Evolutionary conservation across 345 rosid genomes (phyloP).

Genomic region (Eucalyptus tenuipes): DNA sequence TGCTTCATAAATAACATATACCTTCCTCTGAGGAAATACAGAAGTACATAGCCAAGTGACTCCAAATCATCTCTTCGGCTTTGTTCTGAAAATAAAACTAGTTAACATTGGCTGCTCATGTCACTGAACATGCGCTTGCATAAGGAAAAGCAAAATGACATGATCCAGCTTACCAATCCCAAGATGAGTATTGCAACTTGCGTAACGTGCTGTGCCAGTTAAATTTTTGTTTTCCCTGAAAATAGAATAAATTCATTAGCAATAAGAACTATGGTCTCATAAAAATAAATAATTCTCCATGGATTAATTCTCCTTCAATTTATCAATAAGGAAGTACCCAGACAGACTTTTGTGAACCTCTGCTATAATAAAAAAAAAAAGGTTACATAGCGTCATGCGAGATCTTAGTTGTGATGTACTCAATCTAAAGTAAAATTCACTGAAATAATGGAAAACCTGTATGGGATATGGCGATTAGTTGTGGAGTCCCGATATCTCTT

Average conservation of each 20-base stretch:
- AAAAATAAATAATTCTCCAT: background rate
- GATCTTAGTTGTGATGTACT: background rate
- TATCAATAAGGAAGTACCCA: background rate
- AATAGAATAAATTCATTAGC: background rate
- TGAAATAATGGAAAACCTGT: slow-evolving; percentile 20
- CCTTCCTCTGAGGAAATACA: slow-evolving; percentile 53
- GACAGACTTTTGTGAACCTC: background rate
- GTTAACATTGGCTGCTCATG: background rate
- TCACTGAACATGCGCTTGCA: background rate
- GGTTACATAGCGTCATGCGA: background rate
- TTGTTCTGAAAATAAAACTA: slow-evolving; percentile 18
- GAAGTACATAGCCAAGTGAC: slow-evolving; percentile 41
- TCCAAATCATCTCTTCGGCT: slow-evolving; percentile 49
- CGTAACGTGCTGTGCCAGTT: slow-evolving; percentile 53
- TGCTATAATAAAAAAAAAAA: background rate
- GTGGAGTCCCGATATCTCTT: slow-evolving; percentile 55
- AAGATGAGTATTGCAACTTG: slow-evolving; percentile 52
- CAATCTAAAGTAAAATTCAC: background rate
- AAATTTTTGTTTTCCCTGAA: slow-evolving; percentile 46
- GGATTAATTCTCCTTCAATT: too few species aligned
- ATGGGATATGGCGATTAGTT: slow-evolving; percentile 55
- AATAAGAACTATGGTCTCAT: background rate
- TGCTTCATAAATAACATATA: background rate
- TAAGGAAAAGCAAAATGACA: background rate
- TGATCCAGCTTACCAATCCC: slow-evolving; percentile 31